Base-by-base conservation (phyloP, 2,329 filamentous ascomycete genomes). In the Drechslera avenae region DNA sequence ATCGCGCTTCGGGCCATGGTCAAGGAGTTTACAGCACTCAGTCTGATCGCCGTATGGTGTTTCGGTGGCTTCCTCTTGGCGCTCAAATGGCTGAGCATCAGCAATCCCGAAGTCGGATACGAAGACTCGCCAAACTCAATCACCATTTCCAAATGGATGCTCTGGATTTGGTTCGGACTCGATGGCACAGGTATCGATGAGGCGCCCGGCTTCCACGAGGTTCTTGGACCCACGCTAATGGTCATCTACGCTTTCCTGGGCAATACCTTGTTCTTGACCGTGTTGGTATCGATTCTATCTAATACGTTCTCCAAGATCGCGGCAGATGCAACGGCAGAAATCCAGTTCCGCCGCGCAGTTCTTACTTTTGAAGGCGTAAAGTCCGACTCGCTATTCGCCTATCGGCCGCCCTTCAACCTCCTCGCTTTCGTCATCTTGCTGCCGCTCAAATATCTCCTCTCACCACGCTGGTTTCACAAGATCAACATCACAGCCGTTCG, bases 151-250 rank as follows among this genome's bases (percentile, higher is more conserved):
- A 91, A 92, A 73, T 95, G 90, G 90, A 93, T 95, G 89, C 82
- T 94, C 1, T 94, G 89, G 82, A 92, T 95, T 57, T 95, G 90
- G 90, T 94, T 95, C 66, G 90, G 90, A 2, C 82, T 95, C 1
- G 90, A 94, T 62, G 90, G 71, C 30, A 88, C 74, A 32, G 80
- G 81, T 2, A 81, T 84, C 30, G 75, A 81, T 54, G 76, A 79
- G 50, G 81, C 81, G 63, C 79, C 82, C 17, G 84, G 90, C 50
- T 90, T 94, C 66, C 90, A 95, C 74, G 84, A 84, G 79, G 75
- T 91, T n/a, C 78, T 94, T 1, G 90, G 90, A 0, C 90, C 90
- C 0, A 80, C 84, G 2, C 76, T 94, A 18, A 94, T 94, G 89
- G 81, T 94, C 46, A 82, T 88, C 13, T 95, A 94, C 69, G 87